Evolutionary conservation across 2,329 filamentous ascomycete genomes (phyloP).

Genomic region (Penicillium sp.): DNA sequence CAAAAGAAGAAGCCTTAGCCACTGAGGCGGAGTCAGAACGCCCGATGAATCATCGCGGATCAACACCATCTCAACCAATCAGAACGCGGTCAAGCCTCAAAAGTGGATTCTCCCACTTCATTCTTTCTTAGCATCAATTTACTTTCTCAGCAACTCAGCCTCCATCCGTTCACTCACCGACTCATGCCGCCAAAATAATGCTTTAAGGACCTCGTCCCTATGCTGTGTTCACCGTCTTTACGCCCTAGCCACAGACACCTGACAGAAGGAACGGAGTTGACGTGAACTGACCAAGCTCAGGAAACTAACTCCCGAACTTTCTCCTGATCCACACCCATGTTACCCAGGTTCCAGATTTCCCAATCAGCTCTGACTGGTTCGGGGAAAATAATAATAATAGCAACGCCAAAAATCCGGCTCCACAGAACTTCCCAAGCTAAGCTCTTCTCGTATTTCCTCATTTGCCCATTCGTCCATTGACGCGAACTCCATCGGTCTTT

Average conservation of each 20-base stretch:
- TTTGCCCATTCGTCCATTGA: constrained; percentile 9
- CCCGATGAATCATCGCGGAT: constrained; percentile 1
- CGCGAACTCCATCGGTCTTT: constrained; percentile 14
- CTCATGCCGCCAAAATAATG: constrained; percentile 4
- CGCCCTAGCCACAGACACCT: constrained; percentile 2
- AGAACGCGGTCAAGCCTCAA: not conserved
- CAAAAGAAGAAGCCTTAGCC: not conserved
- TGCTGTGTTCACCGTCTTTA: constrained; percentile 17
- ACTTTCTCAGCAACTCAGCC: constrained; percentile 8
- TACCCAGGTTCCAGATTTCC: not conserved
- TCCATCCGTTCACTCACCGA: constrained; percentile 17
- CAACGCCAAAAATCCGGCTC: not conserved
- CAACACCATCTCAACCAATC: not conserved
- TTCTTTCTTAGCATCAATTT: not conserved
- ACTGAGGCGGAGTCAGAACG: constrained; percentile 4
- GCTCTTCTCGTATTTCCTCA: not conserved
- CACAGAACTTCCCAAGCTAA: not conserved
- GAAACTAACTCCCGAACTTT: not conserved
- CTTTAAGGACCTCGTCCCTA: not conserved
- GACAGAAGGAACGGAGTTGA: not conserved
- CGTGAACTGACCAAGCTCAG: not conserved
- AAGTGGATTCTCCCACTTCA: not conserved
- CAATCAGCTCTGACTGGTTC: not conserved
- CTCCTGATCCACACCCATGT: not conserved
- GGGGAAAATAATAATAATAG: not conserved